Evolutionary conservation across 2,329 filamentous ascomycete genomes (phyloP).

Genomic region (Alternaria viburni): DNA sequence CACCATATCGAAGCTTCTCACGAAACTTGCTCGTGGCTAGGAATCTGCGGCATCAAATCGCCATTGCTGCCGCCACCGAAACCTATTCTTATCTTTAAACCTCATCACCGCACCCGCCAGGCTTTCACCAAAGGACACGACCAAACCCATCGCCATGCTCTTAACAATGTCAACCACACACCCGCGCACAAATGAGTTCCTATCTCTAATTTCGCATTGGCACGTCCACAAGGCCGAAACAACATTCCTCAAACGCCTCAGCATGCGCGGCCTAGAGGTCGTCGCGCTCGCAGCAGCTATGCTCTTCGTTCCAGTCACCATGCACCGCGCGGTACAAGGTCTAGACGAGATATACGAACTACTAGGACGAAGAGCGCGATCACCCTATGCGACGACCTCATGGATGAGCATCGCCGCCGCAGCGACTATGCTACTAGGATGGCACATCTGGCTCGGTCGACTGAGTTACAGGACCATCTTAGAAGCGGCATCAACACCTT

Average conservation of each 20-base stretch:
- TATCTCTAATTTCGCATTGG: conserved; percentile 5
- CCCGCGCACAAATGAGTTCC: background rate
- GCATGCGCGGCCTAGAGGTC: conserved; percentile 18
- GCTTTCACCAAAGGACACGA: background rate
- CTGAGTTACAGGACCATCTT: conserved; percentile 15
- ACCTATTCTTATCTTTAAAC: background rate
- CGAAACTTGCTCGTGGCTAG: background rate
- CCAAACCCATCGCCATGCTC: conserved; percentile 4
- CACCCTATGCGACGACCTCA: conserved; percentile 6
- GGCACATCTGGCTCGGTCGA: conserved; percentile 22
- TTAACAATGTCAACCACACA: conserved; percentile 13
- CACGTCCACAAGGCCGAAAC: conserved; percentile 7
- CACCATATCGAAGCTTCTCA: background rate
- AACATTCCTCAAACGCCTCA: conserved; percentile 6
- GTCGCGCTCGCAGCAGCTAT: conserved; percentile 16
- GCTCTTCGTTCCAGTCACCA: conserved; percentile 15
- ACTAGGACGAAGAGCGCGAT: conserved; percentile 21
- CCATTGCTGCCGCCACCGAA: background rate
- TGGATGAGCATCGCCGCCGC: conserved; percentile 9
- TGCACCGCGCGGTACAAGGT: conserved; percentile 20
- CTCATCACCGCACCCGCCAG: background rate
- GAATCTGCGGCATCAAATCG: no score
- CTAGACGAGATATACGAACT: conserved; percentile 22
- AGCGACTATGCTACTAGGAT: conserved; percentile 12
- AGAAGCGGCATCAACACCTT: background rate